Percentiles rank a stretch among this genome's conserved stretches.
These are phyloP conservation scores for Penicillium coffeae DNA, from an alignment of 495 filamentous ascomycete species.

Conservation along the genomic window DNA sequence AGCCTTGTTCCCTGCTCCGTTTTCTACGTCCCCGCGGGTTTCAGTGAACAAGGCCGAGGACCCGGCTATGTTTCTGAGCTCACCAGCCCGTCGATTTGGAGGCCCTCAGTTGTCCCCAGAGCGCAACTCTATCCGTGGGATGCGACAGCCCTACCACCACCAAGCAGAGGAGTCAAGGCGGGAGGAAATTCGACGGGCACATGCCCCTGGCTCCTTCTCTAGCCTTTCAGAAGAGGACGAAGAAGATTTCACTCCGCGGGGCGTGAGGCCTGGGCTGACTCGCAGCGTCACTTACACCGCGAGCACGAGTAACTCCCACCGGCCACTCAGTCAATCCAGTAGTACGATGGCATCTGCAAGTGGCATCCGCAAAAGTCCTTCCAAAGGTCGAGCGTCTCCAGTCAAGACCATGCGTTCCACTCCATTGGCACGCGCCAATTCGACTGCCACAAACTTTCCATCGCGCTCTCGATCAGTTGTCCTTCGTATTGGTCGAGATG, in stretches of 20 bases:
- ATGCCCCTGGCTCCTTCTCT: constrained; percentile 10
- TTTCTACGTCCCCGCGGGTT: constrained; percentile 44
- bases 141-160: constrained; percentile 54
- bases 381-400: constrained; percentile 41
- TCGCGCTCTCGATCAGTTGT: constrained; percentile 50
- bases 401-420: constrained; percentile 32
- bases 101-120: constrained; percentile 36
- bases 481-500: constrained; percentile 68
- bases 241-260: constrained; percentile 39
- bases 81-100: constrained; percentile 45
- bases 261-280: constrained; percentile 51
- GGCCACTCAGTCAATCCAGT: constrained; percentile 26
- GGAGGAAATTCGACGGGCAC: constrained; percentile 47
- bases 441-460: constrained; percentile 28
- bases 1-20: constrained; percentile 43
- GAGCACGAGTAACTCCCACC: constrained; percentile 25
- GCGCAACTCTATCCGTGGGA: constrained; percentile 26
- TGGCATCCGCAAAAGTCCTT: constrained; percentile 44
- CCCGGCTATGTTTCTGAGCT: constrained; percentile 56
- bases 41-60: constrained; percentile 43
- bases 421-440: constrained; percentile 29
- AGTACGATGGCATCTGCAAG: constrained; percentile 32
- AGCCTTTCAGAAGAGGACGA: constrained; percentile 38
- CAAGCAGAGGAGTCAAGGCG: constrained; percentile 54
- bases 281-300: constrained; percentile 54